Conservation (phyloP, 768 basidiomycete species). For the Mycena rebaudengoi region DNA sequence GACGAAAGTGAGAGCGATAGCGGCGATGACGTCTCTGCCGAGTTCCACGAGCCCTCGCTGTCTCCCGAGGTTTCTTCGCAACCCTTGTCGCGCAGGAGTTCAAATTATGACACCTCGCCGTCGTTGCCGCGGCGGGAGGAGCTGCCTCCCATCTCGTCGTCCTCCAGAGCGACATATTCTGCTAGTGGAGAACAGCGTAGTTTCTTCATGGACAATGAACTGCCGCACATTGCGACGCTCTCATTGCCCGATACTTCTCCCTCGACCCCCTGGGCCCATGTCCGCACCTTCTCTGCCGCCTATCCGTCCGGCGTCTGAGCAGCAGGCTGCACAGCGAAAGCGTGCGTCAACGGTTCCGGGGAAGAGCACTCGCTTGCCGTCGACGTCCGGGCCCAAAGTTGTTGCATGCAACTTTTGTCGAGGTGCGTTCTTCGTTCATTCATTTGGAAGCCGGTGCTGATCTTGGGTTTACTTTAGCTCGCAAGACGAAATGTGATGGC, state of each 20-base stretch:
- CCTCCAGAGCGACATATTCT: conserved; percentile 46
- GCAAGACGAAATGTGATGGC: conserved; percentile 90
- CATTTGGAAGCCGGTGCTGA: not conserved
- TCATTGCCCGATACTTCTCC: conserved; percentile 66
- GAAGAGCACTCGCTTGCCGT: conserved; percentile 63
- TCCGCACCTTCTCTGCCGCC: conserved; percentile 71
- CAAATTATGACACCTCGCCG: conserved; percentile 57
- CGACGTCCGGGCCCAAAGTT: conserved; percentile 82
- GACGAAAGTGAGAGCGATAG: conserved; percentile 77
- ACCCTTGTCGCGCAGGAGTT: conserved; percentile 58
- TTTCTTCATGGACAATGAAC: conserved; percentile 67
- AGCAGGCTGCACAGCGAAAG: conserved; percentile 73
- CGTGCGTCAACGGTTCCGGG: conserved; percentile 75
- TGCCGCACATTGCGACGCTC: conserved; percentile 78
- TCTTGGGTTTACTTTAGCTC: conserved; percentile 54
- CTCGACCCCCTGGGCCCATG: conserved; percentile 63
- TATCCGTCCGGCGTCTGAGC: conserved; percentile 71
- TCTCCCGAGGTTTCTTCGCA: conserved; percentile 68
- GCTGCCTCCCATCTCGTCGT: conserved; percentile 47
- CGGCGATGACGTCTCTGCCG: conserved; percentile 65
- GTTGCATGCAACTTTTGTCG: conserved; percentile 92
- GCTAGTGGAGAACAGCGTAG: conserved; percentile 46
- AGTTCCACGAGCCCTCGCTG: conserved; percentile 59
- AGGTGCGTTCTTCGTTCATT: conserved; percentile 55
- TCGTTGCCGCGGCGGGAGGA: conserved; percentile 55